Conservation (phyloP, 1,139 yeast genomes). For the Kodamaea alishanica region DNA sequence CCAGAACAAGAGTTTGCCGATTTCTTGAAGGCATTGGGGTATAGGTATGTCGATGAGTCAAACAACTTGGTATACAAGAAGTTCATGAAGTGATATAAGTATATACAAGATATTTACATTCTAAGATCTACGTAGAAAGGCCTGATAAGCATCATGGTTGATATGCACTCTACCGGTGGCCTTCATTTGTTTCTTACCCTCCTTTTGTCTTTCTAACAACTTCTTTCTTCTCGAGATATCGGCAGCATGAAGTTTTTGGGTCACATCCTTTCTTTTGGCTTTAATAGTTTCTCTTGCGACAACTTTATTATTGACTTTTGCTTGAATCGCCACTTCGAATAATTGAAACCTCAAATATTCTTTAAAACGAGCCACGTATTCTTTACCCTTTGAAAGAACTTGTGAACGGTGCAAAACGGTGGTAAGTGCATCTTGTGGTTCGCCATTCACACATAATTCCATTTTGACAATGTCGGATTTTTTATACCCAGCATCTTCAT, state of each 20-base stretch:
- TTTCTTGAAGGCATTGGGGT: slow-evolving; percentile 70
- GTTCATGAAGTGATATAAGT: slow-evolving; percentile 42
- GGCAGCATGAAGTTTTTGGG: slow-evolving; percentile 89
- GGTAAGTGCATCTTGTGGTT: slow-evolving; percentile 86
- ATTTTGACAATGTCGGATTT: slow-evolving; percentile 79
- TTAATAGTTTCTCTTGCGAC: slow-evolving; percentile 91
- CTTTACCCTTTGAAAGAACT: slow-evolving; percentile 67
- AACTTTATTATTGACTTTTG: slow-evolving; percentile 76
- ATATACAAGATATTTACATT: slow-evolving; percentile 7
- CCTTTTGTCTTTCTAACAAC: slow-evolving; percentile 82
- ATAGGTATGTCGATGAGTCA: slow-evolving; percentile 77
- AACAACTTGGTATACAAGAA: slow-evolving; percentile 78
- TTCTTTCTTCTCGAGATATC: slow-evolving; percentile 90
- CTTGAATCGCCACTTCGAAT: slow-evolving; percentile 91
- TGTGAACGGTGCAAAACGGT: slow-evolving; percentile 84
- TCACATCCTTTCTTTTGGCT: slow-evolving; percentile 89
- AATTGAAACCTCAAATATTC: slow-evolving; percentile 76
- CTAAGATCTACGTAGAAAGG: slow-evolving; percentile 47
- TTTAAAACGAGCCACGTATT: slow-evolving; percentile 79
- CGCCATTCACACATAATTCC: slow-evolving; percentile 87
- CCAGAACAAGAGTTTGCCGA: slow-evolving; percentile 56
- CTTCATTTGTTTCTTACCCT: slow-evolving; percentile 85
- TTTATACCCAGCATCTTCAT: slow-evolving; percentile 87
- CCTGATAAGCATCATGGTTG: slow-evolving; percentile 81
- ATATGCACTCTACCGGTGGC: slow-evolving; percentile 74